These are phyloP conservation scores for Lanmaoa rubissima DNA, from an alignment of 768 basidiomycete species.

Conservation along the genomic window DNA sequence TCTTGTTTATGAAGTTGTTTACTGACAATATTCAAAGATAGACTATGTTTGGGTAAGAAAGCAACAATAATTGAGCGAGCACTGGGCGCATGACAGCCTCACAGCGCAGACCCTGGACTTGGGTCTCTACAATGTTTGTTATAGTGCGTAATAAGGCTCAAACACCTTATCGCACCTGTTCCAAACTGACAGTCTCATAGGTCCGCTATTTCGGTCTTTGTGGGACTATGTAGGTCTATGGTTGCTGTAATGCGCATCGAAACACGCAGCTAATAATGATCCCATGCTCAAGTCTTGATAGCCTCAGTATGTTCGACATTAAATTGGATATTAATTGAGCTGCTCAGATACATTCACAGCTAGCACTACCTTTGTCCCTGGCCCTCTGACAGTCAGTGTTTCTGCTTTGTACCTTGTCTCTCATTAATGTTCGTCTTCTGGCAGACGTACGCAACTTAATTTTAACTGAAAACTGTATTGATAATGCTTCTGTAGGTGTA, in stretches of 20 bases:
- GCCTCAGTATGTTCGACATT: background rate
- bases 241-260: too few species aligned
- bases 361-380: background rate
- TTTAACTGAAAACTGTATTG: background rate
- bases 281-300: background rate
- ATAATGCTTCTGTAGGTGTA: background rate
- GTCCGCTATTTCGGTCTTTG: too few species aligned
- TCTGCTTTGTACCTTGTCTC: background rate
- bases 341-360: too few species aligned
- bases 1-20: too few species aligned
- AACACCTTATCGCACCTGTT: background rate
- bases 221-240: background rate
- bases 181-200: too few species aligned
- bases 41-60: slow-evolving; percentile 12
- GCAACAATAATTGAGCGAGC: background rate
- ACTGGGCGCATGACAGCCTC: background rate
- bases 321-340: background rate
- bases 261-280: background rate
- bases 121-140: slow-evolving; percentile 6
- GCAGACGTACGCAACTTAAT: background rate
- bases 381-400: background rate
- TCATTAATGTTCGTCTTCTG: background rate
- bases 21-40: background rate
- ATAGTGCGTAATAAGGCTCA: background rate
- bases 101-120: slow-evolving; percentile 3